phyloP scores from a whole-genome alignment of 2,329 filamentous ascomycete genomes.

The Aspergillus melleus region DNA sequence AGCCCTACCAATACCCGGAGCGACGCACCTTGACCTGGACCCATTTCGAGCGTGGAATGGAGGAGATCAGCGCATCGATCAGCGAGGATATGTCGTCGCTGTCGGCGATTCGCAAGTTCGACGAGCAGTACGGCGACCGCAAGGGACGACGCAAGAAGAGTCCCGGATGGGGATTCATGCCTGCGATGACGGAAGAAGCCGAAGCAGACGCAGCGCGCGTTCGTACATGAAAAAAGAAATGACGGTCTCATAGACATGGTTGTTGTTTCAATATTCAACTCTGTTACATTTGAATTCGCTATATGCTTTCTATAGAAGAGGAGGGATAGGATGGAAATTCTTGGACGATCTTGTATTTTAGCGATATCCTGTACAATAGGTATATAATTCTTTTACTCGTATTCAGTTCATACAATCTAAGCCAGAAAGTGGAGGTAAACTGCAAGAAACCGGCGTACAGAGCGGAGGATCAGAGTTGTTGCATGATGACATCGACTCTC shows the following conservation, averaged over 20 bases:
- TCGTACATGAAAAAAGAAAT: constrained; percentile 27
- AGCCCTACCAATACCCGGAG: constrained; percentile 64
- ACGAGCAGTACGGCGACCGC: constrained; percentile 88
- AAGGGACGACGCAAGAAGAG: constrained; percentile 65
- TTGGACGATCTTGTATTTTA: not conserved
- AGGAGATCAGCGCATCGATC: constrained; percentile 88
- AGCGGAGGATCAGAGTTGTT: not conserved
- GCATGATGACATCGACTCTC: constrained; percentile 5
- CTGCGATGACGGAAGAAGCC: constrained; percentile 33
- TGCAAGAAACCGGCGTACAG: too few relatives aligned
- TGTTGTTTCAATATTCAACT: not conserved
- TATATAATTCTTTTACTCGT: constrained; percentile 7
- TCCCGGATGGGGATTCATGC: constrained; percentile 52
- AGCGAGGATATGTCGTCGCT: constrained; percentile 90
- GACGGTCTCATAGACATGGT: not conserved
- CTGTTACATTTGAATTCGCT: not conserved
- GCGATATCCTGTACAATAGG: constrained; percentile 11
- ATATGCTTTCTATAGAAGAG: not conserved
- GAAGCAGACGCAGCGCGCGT: constrained; percentile 43
- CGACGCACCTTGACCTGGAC: constrained; percentile 63
- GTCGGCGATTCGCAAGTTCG: constrained; percentile 86
- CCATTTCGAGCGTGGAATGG: constrained; percentile 84
- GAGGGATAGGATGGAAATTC: not conserved
- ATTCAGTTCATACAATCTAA: not conserved
- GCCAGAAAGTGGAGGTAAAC: too few relatives aligned